Base-by-base conservation (phyloP, 139 green algal species). In the Chlamydomonas sp. region DNA sequence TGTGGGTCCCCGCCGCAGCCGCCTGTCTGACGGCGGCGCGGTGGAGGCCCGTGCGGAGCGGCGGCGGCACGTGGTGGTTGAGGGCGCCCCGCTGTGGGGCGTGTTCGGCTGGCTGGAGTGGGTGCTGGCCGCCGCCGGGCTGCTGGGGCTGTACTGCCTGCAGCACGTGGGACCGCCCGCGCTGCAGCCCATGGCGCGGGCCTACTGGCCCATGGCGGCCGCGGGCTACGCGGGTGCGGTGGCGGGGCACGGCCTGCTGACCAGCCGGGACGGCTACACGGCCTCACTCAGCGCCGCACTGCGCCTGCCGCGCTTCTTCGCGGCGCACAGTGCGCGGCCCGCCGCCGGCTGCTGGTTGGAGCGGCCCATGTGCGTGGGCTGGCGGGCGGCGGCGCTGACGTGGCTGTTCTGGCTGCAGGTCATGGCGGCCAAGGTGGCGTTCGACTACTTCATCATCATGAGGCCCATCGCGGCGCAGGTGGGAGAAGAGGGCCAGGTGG, bases 381-480 rank as follows among this genome's bases (percentile, higher is more conserved):
- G 81, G 81, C 20, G 62, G 49, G 71, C 49, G 8, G 71, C 57
- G 60, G 17, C 15, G 5, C 12, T 72, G 18, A 86, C 71, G 60
- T 68, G 12, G 10, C 18, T 20, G 10, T 63, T 86, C 60, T 86
- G 81, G 81, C 18, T 1, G 71, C 3, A 63, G 57, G 66, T 86
- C 2, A 63, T 93, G 14, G 84, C 31, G 61, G 89, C 89, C 76
- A 93, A 93, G 90, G 18, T 91, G 17, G 87, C 87, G n/a, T 93
- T 93, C 77, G 90, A 93, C 76, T 93, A 93, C 90, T 90, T 79
- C 63, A 79, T 91, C 8, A 79, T 93, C 16, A 68, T 18, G 79
- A 90, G 90, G 74, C 90, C 90, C 2, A n/a, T 86, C 31, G 87
- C 89, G 6, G 62, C 7, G 17, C 77, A 82, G 60, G 77, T 91